phyloP scores from a whole-genome alignment of 1,284 basidiomycete genomes.

The Puccinia brachypodii region DNA sequence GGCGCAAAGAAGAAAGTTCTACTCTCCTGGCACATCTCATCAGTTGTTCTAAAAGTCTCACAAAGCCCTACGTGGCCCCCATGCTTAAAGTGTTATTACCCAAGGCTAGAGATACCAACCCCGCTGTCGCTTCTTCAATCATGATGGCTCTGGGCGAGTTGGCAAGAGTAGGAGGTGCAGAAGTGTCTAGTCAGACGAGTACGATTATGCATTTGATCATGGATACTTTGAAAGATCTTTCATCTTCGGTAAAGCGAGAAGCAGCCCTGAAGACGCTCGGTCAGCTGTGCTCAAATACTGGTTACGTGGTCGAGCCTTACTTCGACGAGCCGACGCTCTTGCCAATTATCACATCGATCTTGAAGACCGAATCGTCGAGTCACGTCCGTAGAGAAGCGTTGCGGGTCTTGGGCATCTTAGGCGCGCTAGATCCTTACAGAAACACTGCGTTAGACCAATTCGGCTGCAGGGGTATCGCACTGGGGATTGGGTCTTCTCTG shows the following conservation, averaged over 20 bases:
- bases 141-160: constrained; percentile 94
- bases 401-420: constrained; percentile 91
- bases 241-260: constrained; percentile 77
- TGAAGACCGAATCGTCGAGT: constrained; percentile 73
- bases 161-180: constrained; percentile 88
- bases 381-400: constrained; percentile 80
- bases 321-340: constrained; percentile 87
- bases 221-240: constrained; percentile 79
- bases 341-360: constrained; percentile 79
- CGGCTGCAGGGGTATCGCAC: constrained; percentile 17
- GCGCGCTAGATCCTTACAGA: constrained; percentile 95
- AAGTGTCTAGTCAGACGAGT: constrained; percentile 76
- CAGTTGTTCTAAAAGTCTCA: constrained; percentile 84
- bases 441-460: constrained; percentile 63
- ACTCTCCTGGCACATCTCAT: constrained; percentile 81
- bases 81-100: constrained; percentile 88
- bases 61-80: constrained; percentile 95
- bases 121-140: constrained; percentile 87
- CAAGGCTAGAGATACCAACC: constrained; percentile 79
- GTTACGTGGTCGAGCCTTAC: constrained; percentile 88
- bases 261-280: constrained; percentile 92
- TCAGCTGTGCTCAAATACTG: constrained; percentile 92
- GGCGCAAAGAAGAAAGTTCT: constrained; percentile 83
- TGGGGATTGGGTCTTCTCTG: constrained; percentile 32
- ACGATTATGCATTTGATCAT: constrained; percentile 89